Conservation (phyloP, 495 filamentous ascomycete genomes). For the Beverwykella pulmonaria region DNA sequence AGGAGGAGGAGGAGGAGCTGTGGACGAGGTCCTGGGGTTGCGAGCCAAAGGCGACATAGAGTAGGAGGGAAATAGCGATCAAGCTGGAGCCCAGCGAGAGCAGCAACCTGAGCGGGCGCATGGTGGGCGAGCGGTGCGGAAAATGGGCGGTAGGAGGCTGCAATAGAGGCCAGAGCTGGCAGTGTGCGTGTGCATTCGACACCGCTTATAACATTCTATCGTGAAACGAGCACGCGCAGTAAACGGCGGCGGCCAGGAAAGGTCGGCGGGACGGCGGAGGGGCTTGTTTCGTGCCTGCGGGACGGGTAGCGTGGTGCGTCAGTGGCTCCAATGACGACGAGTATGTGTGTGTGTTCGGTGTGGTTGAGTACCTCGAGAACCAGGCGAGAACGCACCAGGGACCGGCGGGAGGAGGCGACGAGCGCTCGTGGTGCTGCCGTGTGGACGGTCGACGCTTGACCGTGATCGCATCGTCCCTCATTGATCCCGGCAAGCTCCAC, state of each 20-base stretch:
- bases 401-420: background rate
- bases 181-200: conserved; percentile 16
- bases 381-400: background rate
- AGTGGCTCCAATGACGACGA: too few relatives aligned
- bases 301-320: background rate
- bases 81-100: conserved; percentile 45
- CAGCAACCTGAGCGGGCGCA: conserved; percentile 49
- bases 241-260: conserved; percentile 7
- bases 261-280: background rate
- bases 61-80: conserved; percentile 40
- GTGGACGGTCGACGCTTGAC: background rate
- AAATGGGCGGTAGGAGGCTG: conserved; percentile 13
- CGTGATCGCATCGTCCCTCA: background rate
- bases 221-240: background rate
- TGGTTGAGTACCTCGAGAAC: background rate
- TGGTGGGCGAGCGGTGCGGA: conserved; percentile 27
- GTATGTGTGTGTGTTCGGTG: too few relatives aligned
- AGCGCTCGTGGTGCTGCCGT: background rate
- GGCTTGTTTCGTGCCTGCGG: background rate
- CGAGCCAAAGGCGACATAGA: conserved; percentile 39
- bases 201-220: background rate
- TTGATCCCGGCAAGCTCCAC: background rate
- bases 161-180: conserved; percentile 22
- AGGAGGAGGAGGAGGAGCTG: background rate
- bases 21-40: conserved; percentile 9